Percentiles rank a stretch among this genome's conserved stretches.
Evolutionary conservation across 2,329 filamentous ascomycete species (phyloP).

Genomic region (Talaromyces funiculosus): DNA sequence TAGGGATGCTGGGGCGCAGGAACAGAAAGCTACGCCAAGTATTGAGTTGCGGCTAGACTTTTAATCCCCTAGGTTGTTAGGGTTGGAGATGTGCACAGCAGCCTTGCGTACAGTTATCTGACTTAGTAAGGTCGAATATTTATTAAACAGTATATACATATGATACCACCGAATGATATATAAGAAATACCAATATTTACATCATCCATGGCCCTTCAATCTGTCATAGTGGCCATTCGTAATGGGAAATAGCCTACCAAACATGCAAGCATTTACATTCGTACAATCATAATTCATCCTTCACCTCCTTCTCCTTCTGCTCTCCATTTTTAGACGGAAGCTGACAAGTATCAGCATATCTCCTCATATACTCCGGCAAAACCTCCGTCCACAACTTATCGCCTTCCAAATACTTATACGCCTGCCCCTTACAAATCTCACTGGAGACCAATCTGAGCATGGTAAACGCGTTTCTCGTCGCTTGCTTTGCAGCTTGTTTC

Average conservation of each 20-base stretch:
- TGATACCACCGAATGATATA: conserved; percentile 2
- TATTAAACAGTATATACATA: neutral
- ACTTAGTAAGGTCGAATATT: neutral
- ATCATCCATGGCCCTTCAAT: too few relatives aligned
- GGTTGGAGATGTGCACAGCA: neutral
- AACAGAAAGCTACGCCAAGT: conserved; percentile 56
- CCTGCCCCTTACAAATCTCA: conserved; percentile 12
- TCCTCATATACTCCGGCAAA: conserved; percentile 13
- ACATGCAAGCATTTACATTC: too few relatives aligned
- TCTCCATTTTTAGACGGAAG: neutral
- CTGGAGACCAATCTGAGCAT: conserved; percentile 12
- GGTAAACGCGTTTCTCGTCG: conserved; percentile 10
- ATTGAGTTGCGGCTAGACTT: conserved; percentile 97
- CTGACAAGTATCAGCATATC: conserved; percentile 12
- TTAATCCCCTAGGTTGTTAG: conserved; percentile 32
- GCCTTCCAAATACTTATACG: conserved; percentile 8
- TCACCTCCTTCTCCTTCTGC: neutral
- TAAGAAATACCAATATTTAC: too few relatives aligned
- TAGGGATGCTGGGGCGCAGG: conserved; percentile 46
- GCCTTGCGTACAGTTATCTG: neutral
- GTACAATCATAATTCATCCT: conserved; percentile 11
- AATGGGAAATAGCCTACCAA: too few relatives aligned
- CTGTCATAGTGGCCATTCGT: too few relatives aligned
- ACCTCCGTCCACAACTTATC: conserved; percentile 10
- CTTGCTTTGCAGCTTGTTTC: conserved; percentile 10